Base-by-base conservation (phyloP, 140 eudicot genomes). In the Anethum foeniculum region DNA sequence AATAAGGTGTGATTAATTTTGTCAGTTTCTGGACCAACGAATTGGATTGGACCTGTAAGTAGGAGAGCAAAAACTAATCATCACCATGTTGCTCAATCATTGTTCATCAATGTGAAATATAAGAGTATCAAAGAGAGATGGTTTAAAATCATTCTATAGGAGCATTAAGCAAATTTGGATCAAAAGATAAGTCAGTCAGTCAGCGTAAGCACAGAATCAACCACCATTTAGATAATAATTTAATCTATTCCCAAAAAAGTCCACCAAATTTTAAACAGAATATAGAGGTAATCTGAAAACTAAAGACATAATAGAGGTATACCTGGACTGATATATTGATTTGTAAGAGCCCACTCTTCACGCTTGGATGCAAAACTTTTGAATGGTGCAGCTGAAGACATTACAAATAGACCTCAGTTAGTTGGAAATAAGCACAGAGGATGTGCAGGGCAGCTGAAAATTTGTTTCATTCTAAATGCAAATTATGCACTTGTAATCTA, bases 341-440 rank as follows among this genome's bases (percentile, higher is more conserved):
- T 93, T 30, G 89, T 85, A 73, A 91, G 60, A 81, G 98, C 95
- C 98, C 98, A 93, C 79, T 91, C 97, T 81, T 91, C 95, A n/a
- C 97, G 82, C 92, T 82, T 47, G 23, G 98, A 93, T 74, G 86
- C 90, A 83, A 89, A 93, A 71, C 88, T 90, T 90, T 93, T 91
- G 86, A 91, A 93, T 69, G 98, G 97, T 46, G 96, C 98, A 86
- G 95, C 98, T 91, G 87, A 12, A 85, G 52, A 85, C 58, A 74
- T 38, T 81, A 30, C 49, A 65, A 5, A 36, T 78, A 58, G 81
- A 56, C 25, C 2, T 36, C 64, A 46, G 73, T 46, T 36, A 28
- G 75, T 34, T 54, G 46, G 38, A 84, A 3, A 71, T 39, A 8
- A 41, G 44, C 30, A 7, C 43, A 4, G 2, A 25, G 32, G 41